Percentiles rank a stretch among this genome's conserved stretches.
These are phyloP conservation scores for Croton setiger DNA, from an alignment of 441 rosid species.

Conservation along the genomic window DNA sequence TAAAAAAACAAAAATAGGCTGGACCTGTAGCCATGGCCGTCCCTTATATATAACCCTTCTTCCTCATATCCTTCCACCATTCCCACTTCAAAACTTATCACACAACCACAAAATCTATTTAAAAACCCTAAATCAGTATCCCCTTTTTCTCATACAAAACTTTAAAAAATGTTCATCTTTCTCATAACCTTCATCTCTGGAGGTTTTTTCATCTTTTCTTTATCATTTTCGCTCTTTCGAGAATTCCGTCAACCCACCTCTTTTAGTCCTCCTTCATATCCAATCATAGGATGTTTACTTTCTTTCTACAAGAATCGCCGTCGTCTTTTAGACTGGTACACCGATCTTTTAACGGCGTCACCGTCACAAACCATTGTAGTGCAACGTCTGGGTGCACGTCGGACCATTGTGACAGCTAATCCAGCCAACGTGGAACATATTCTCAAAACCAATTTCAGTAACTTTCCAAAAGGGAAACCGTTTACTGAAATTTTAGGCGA, in stretches of 20 bases:
- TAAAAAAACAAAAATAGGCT: no score
- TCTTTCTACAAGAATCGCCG: conserved; percentile 56
- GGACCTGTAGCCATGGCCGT: no score
- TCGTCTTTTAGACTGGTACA: conserved; percentile 74
- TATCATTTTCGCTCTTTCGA: conserved; percentile 15
- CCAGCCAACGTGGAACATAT: conserved; percentile 62
- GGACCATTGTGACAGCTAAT: conserved; percentile 63
- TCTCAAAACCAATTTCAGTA: conserved; percentile 57
- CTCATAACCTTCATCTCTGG: conserved; percentile 21
- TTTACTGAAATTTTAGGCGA: conserved; percentile 76
- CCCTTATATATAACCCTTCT: not conserved
- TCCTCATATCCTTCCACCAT: not conserved
- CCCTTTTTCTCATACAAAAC: not conserved
- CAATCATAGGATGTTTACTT: conserved; percentile 61
- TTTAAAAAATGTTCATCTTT: conserved; percentile 25
- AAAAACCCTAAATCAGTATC: not conserved
- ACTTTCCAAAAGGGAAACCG: conserved; percentile 77
- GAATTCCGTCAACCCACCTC: not conserved
- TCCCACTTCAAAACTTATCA: not conserved
- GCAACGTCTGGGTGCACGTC: conserved; percentile 52
- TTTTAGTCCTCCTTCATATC: conserved; percentile 50
- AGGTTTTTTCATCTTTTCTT: conserved; percentile 28
- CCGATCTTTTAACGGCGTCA: conserved; percentile 51
- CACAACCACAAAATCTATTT: not conserved
- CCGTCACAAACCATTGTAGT: conserved; percentile 50